Evolutionary conservation across 352 stramenopile genomes (phyloP), one percentile per base, ranked within the genome.

Genomic region (Phytopythium ostracodes): DNA sequence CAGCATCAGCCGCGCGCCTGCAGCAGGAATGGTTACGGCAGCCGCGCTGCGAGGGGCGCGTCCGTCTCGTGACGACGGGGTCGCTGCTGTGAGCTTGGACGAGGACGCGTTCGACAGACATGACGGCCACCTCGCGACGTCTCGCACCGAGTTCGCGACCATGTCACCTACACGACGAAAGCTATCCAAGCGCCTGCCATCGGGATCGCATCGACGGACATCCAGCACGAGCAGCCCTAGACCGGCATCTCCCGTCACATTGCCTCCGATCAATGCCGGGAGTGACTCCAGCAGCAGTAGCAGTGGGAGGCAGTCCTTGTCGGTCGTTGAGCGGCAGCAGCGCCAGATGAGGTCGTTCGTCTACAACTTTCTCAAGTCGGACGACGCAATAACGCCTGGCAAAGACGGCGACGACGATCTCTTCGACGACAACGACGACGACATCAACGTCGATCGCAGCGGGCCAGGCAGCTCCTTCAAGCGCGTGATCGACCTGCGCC

Each of bases 271-370:
- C 27, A 35, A 53, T 12, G 24, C 12, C 7, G 29, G 29, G 4
- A n/a, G 22, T 27, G 46, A 7, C 25, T 12, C 18, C 14, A 5
- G 33, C n/a, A 12, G 53, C 10, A 15, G 12, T 20, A 36, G 2
- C 31, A 24, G 24, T 6, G 25, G 40, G 14, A 27, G n/a, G 0
- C n/a, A 11, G 1, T 1, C 43, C 20, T 54, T 87, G 57, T 80
- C 81, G 4, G 36, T 84, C 14, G 77, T 87, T 52, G 79, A 91
- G 49, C 77, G 76, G 18, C 78, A 88, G 60, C 75, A 87, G 52
- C 79, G 84, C 14, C 84, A 91, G 61, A 91, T 98, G 77, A 79
- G 87, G 22, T 96, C 87, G 33, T 97, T 97, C 67, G 61, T 98
- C 60, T 77, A 84, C n/a, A 97, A 97, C 60, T 98, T 97, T 60